phyloP scores from a whole-genome alignment of 148 eudicot species.

The Simmondsia chinensis region DNA sequence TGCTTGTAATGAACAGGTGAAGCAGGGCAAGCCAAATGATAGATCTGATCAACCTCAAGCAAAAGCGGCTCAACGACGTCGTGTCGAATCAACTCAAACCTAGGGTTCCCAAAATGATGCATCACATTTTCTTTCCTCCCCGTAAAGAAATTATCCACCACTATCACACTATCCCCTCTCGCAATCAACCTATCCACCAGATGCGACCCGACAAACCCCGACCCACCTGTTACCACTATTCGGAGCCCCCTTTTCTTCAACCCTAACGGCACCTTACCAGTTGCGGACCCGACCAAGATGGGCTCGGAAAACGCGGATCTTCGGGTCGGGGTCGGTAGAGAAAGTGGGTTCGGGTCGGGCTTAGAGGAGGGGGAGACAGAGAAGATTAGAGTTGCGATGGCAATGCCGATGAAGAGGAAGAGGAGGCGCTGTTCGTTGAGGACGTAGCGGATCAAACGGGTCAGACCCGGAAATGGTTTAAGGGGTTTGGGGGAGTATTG shows the following conservation, averaged over 20 bases:
- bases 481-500: slow-evolving; percentile 58
- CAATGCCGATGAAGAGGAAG: slow-evolving; percentile 66
- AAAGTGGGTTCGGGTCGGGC: background rate
- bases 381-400: slow-evolving; percentile 56
- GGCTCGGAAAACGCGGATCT: too few species aligned
- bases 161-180: slow-evolving; percentile 89
- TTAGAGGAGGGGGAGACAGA: slow-evolving; percentile 31
- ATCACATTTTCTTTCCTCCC: slow-evolving; percentile 86
- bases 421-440: slow-evolving; percentile 72
- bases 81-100: slow-evolving; percentile 86
- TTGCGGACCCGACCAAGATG: slow-evolving; percentile 14
- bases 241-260: slow-evolving; percentile 61
- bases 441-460: slow-evolving; percentile 58
- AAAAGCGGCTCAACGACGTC: slow-evolving; percentile 92
- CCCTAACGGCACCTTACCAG: slow-evolving; percentile 80
- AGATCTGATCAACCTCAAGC: slow-evolving; percentile 93
- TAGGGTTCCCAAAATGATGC: slow-evolving; percentile 88
- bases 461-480: slow-evolving; percentile 52
- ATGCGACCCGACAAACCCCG: slow-evolving; percentile 94
- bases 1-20: slow-evolving; percentile 95
- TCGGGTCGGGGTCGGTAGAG: slow-evolving; percentile 1
- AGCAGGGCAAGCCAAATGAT: slow-evolving; percentile 96
- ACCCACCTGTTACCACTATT: slow-evolving; percentile 95
- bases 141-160: slow-evolving; percentile 88
- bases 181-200: slow-evolving; percentile 72